Conservation (phyloP, 169 alveolate species). For the Cryptosporidium sp. region DNA sequence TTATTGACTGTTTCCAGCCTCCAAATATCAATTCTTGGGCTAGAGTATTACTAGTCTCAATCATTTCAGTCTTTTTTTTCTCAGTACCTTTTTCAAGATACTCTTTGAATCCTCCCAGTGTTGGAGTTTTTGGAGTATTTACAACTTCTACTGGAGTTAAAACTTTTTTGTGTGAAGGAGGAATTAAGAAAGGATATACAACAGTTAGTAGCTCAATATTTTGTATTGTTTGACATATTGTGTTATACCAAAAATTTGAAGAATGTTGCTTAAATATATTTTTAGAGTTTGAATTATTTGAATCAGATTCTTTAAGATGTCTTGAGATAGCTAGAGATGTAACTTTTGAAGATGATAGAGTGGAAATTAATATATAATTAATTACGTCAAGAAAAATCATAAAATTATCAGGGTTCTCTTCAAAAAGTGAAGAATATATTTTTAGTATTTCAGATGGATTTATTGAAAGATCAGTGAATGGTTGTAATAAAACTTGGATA, state of each 20-base stretch:
- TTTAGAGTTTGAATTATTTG: neutral
- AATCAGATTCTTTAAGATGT: slow-evolving; percentile 23
- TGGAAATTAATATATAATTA: slow-evolving; percentile 5
- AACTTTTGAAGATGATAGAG: slow-evolving; percentile 21
- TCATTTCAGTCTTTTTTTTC: slow-evolving; percentile 16
- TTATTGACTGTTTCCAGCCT: slow-evolving; percentile 46
- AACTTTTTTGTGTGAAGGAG: slow-evolving; percentile 28
- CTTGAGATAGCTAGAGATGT: slow-evolving; percentile 42
- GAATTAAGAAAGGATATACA: slow-evolving; percentile 44
- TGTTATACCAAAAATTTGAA: slow-evolving; percentile 60
- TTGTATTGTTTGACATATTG: slow-evolving; percentile 70
- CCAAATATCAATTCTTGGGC: slow-evolving; percentile 54
- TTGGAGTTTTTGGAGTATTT: slow-evolving; percentile 41
- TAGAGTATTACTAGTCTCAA: neutral
- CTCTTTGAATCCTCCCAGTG: slow-evolving; percentile 42
- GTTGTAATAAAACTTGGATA: slow-evolving; percentile 48
- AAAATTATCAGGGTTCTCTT: slow-evolving; percentile 41
- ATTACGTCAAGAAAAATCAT: slow-evolving; percentile 32
- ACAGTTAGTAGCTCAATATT: slow-evolving; percentile 39
- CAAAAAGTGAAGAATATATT: slow-evolving; percentile 63
- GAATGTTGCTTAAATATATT: slow-evolving; percentile 40
- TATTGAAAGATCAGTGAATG: slow-evolving; percentile 17
- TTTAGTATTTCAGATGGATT: slow-evolving; percentile 51
- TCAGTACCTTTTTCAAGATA: slow-evolving; percentile 18
- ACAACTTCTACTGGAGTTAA: slow-evolving; percentile 7